phyloP scores from a whole-genome alignment of 768 basidiomycete species.

The Xerocomellus amylosporus region DNA sequence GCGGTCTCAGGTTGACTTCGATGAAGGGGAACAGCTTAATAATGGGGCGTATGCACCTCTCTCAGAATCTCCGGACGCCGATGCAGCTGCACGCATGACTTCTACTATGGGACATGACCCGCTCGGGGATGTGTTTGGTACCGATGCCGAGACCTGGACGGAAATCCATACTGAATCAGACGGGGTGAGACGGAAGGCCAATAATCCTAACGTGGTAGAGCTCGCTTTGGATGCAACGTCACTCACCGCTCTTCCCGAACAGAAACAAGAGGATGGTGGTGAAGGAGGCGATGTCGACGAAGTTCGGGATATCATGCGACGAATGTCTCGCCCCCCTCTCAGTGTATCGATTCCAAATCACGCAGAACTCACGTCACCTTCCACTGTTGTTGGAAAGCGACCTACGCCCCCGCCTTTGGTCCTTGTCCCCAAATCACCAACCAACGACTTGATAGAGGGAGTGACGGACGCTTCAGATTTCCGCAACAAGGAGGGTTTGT shows the following conservation, averaged over 20 bases:
- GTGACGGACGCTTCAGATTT: conserved; percentile 9
- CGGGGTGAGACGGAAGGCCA: conserved; percentile 22
- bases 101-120: conserved; percentile 44
- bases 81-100: conserved; percentile 39
- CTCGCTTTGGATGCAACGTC: conserved; percentile 49
- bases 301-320: conserved; percentile 37
- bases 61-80: conserved; percentile 27
- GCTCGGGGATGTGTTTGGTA: conserved; percentile 60
- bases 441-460: conserved; percentile 29
- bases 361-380: conserved; percentile 35
- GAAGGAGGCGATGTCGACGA: conserved; percentile 35
- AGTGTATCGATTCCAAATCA: conserved; percentile 41
- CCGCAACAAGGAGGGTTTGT: conserved; percentile 17
- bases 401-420: conserved; percentile 59
- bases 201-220: conserved; percentile 46
- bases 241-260: conserved; percentile 29
- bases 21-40: conserved; percentile 30
- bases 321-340: conserved; percentile 38
- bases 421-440: conserved; percentile 40
- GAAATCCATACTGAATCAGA: conserved; percentile 44
- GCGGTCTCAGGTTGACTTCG: conserved; percentile 22
- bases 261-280: conserved; percentile 25
- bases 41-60: conserved; percentile 29
- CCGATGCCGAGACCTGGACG: conserved; percentile 63
- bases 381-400: conserved; percentile 35